Percentiles rank a stretch among this genome's conserved stretches.
phyloP scores from a whole-genome alignment of 1,284 basidiomycete genomes.

The Rhodotorula sp. region DNA sequence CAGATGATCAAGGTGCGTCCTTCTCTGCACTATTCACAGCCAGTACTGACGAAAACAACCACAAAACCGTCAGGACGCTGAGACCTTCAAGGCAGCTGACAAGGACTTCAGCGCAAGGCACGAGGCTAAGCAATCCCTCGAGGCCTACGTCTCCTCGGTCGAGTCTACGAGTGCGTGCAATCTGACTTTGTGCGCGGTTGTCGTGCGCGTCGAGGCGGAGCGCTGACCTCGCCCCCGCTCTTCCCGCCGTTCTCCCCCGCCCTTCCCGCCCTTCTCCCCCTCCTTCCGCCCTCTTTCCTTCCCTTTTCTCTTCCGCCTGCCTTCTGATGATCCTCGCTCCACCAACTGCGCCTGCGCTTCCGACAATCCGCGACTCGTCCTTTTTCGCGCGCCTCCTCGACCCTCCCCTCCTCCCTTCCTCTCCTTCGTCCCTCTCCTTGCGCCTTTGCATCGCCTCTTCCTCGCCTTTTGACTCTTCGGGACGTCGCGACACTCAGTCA shows the following conservation, averaged over 20 bases:
- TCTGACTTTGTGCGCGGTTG: too few species aligned
- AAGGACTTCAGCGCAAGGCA: constrained; percentile 94
- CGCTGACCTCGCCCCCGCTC: not conserved
- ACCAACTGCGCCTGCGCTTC: too few species aligned
- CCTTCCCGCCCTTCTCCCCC: too few species aligned
- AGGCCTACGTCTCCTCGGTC: constrained; percentile 92
- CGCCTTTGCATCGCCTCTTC: not conserved
- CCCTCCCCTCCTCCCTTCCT: too few species aligned
- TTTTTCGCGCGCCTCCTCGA: too few species aligned
- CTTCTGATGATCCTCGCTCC: too few species aligned
- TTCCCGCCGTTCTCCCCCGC: too few species aligned
- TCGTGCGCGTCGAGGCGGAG: not conserved
- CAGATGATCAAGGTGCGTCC: constrained; percentile 83
- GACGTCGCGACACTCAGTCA: constrained; percentile 48
- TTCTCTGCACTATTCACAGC: not conserved
- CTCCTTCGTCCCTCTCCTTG: not conserved
- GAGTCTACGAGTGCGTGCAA: constrained; percentile 67
- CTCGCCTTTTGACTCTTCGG: not conserved
- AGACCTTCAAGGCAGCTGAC: constrained; percentile 93
- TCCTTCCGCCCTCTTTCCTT: too few species aligned
- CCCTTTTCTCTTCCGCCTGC: too few species aligned
- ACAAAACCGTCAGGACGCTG: constrained; percentile 59
- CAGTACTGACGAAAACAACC: constrained; percentile 49
- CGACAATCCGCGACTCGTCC: too few species aligned
- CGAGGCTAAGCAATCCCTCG: constrained; percentile 94